Evolutionary conservation across 2,329 filamentous ascomycete genomes (phyloP).

Genomic region (Lasiodiplodia sp.): DNA sequence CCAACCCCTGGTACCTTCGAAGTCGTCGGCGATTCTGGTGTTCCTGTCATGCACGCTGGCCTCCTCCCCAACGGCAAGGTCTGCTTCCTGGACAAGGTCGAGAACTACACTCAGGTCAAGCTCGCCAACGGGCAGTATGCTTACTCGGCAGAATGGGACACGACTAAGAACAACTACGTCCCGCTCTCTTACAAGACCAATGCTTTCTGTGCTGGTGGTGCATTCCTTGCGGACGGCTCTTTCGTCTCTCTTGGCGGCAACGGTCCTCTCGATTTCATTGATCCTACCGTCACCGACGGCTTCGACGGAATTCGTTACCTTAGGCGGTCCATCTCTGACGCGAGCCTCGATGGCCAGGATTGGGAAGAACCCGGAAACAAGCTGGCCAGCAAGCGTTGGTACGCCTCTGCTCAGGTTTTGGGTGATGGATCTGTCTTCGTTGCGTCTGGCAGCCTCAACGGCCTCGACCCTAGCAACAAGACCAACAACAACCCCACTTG

Average conservation of each 20-base stretch:
- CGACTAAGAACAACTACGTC: constrained; percentile 54
- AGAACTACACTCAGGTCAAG: constrained; percentile 66
- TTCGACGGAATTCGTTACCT: constrained; percentile 66
- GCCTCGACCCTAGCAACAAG: constrained; percentile 60
- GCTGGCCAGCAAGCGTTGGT: constrained; percentile 65
- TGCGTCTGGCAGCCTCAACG: constrained; percentile 66
- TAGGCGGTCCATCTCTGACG: constrained; percentile 53
- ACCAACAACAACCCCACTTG: constrained; percentile 71
- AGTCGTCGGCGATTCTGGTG: constrained; percentile 63
- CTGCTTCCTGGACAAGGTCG: constrained; percentile 69
- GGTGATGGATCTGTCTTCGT: constrained; percentile 65
- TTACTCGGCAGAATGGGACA: constrained; percentile 67
- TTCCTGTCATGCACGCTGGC: constrained; percentile 69
- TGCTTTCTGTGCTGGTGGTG: constrained; percentile 67
- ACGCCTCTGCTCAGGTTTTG: constrained; percentile 66
- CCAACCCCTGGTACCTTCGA: constrained; percentile 56
- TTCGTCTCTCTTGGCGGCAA: constrained; percentile 66
- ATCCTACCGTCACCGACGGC: constrained; percentile 65
- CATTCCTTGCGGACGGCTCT: constrained; percentile 64
- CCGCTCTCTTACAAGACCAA: constrained; percentile 64
- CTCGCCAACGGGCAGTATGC: constrained; percentile 63
- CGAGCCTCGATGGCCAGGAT: constrained; percentile 54
- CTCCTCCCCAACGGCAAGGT: constrained; percentile 66
- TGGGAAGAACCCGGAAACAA: constrained; percentile 66
- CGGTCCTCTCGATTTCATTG: constrained; percentile 61